Evolutionary conservation across 768 basidiomycete species (phyloP).

Genomic region (Xerocomellus intermedius): DNA sequence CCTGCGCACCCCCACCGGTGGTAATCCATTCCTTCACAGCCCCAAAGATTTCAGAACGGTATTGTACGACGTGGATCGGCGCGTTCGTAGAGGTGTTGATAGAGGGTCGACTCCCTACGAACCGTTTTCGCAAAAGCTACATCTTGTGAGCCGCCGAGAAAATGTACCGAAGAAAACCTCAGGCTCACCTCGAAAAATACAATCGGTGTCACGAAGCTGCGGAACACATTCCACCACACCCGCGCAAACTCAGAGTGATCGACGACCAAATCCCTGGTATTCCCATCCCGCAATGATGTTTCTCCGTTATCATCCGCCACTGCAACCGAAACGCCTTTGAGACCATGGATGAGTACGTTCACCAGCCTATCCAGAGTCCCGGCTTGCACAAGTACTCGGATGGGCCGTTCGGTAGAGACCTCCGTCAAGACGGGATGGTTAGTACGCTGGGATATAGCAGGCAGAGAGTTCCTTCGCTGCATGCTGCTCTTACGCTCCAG

Average conservation of each 20-base stretch:
- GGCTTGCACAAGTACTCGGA: slow-evolving; percentile 75
- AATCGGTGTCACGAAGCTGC: slow-evolving; percentile 77
- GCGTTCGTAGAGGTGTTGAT: slow-evolving; percentile 40
- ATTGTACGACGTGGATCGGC: slow-evolving; percentile 47
- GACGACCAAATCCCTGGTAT: slow-evolving; percentile 67
- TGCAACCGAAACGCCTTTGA: slow-evolving; percentile 73
- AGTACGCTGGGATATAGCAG: slow-evolving; percentile 65
- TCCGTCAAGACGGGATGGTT: slow-evolving; percentile 60
- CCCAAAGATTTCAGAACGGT: slow-evolving; percentile 62
- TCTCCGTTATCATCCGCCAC: slow-evolving; percentile 88
- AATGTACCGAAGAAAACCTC: not conserved
- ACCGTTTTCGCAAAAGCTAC: slow-evolving; percentile 76
- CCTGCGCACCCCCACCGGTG: slow-evolving; percentile 74
- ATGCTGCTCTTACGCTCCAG: slow-evolving; percentile 77
- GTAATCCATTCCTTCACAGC: slow-evolving; percentile 71
- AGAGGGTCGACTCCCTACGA: slow-evolving; percentile 49
- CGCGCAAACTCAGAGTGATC: slow-evolving; percentile 71
- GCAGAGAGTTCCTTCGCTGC: slow-evolving; percentile 73
- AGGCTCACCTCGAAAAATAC: slow-evolving; percentile 78
- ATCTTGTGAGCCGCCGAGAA: not conserved
- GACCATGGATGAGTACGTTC: slow-evolving; percentile 71
- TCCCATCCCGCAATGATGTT: slow-evolving; percentile 72
- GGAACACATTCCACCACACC: slow-evolving; percentile 82
- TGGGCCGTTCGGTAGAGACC: slow-evolving; percentile 63
- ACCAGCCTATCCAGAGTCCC: slow-evolving; percentile 76